Conservation (phyloP, 805 yeast species). For the Scheffersomyces lignosus region DNA sequence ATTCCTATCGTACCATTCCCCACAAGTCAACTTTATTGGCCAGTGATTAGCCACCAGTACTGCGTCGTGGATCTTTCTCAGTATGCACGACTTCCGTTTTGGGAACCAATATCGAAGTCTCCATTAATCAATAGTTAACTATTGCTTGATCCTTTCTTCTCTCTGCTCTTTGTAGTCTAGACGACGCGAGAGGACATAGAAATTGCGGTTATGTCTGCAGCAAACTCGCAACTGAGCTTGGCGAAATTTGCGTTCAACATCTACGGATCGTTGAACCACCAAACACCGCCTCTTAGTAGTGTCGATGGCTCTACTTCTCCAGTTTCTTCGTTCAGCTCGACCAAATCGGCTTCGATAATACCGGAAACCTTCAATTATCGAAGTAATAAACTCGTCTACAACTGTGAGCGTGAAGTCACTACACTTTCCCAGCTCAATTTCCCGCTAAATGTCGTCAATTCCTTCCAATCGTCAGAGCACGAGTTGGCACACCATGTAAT, state of each 20-base stretch:
- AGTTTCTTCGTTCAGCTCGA: slow-evolving; percentile 17
- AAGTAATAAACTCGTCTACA: slow-evolving; percentile 13
- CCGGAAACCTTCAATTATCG: slow-evolving; percentile 4
- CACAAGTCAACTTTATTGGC: no score
- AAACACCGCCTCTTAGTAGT: slow-evolving; percentile 12
- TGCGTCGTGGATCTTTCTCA: no score
- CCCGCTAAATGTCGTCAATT: slow-evolving; percentile 11
- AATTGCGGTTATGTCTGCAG: no score
- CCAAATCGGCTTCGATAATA: slow-evolving; percentile 11
- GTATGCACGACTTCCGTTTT: no score
- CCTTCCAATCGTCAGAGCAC: slow-evolving; percentile 4
- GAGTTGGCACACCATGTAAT: slow-evolving; percentile 32
- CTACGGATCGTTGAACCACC: slow-evolving; percentile 41
- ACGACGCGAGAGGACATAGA: no score
- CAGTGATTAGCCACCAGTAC: no score
- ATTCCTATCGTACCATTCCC: no score
- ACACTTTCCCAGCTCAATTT: slow-evolving; percentile 25
- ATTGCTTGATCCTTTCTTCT: no score
- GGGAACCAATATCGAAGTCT: no score
- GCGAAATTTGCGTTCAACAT: slow-evolving; percentile 62
- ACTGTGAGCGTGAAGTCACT: slow-evolving; percentile 22
- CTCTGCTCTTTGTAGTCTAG: no score
- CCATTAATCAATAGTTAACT: no score
- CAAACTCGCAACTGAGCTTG: slow-evolving; percentile 22
- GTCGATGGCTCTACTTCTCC: slow-evolving; percentile 7